Evolutionary conservation across 139 green algal species (phyloP).

Genomic region (Spirogloea muscicola): DNA sequence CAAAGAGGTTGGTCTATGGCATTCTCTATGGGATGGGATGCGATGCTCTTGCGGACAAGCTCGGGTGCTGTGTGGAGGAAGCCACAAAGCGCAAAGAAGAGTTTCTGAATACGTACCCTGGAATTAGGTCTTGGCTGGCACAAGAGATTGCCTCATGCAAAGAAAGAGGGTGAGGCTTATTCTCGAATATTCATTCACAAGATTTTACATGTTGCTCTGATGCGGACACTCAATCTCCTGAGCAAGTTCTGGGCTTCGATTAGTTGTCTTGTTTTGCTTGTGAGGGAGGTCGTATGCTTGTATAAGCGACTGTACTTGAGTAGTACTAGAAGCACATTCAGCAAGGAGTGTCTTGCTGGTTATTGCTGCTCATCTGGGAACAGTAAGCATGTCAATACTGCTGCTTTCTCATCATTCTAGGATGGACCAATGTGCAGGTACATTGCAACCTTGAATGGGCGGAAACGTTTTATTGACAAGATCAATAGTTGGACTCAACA

Average conservation of each 20-base stretch:
- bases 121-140: conserved; percentile 43
- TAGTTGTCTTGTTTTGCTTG: background rate
- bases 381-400: background rate
- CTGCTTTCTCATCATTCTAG: too few relatives aligned
- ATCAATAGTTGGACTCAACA: conserved; percentile 21
- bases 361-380: background rate
- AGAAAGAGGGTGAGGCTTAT: conserved; percentile 18
- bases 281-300: background rate
- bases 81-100: conserved; percentile 37
- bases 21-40: conserved; percentile 42
- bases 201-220: background rate
- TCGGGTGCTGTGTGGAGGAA: conserved; percentile 66
- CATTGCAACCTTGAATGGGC: conserved; percentile 14
- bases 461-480: conserved; percentile 36
- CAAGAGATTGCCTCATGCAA: conserved; percentile 49
- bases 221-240: too few relatives aligned
- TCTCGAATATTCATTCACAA: background rate
- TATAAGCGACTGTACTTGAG: background rate
- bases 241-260: too few relatives aligned
- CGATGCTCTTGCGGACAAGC: conserved; percentile 55
- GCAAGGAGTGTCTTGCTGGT: background rate
- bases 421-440: conserved; percentile 13
- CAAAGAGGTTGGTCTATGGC: conserved; percentile 35
- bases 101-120: conserved; percentile 50
- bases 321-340: background rate